Evolutionary conservation across 352 stramenopile genomes (phyloP), one percentile per base, ranked within the genome.

Genomic region (Globisporangium nagaii): DNA sequence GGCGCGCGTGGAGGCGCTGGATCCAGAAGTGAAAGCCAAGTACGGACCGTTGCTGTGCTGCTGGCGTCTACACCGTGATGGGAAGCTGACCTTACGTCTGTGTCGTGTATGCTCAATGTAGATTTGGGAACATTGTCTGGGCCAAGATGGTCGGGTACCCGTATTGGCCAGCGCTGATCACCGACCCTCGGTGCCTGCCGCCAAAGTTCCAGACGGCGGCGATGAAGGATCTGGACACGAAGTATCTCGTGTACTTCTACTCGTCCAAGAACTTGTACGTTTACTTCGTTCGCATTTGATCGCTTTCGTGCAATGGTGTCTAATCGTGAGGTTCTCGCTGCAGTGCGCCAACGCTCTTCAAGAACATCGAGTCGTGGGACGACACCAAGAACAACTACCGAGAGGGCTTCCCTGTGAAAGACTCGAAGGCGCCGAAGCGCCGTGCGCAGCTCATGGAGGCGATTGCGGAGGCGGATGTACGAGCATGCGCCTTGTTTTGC

Each of bases 241-340:
- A 90, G 54, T 90, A 74, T 56, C 56, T 82, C 24, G 79, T 93
- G 32, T 86, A 79, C 58, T 93, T 92, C 60, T 93, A 86, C 63
- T 52, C 71, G 15, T 73, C 77, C n/a, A 84, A 86, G 30, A 83
- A 91, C 62, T 88, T 81, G 80, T 90, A 71, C 28, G 56, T 47
- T 6, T 32, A 8, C 17, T 20, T 12, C 44, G 17, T 27, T n/a
- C 19, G 17, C 37, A n/a, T n/a, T 43, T n/a, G 34, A 47, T 45
- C 11, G n/a, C 6, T 56, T 52, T 41, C 24, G 35, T 37, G 34
- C 27, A 17, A 25, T 57, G 3, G 10, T 20, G 17, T 52, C 35
- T n/a, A n/a, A n/a, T n/a, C n/a, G n/a, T n/a, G n/a, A n/a, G n/a
- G n/a, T n/a, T n/a, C n/a, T n/a, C n/a, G n/a, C n/a, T 67, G 28